Conservation (phyloP, 805 yeast genomes). For the Candida coquimbonensis region DNA sequence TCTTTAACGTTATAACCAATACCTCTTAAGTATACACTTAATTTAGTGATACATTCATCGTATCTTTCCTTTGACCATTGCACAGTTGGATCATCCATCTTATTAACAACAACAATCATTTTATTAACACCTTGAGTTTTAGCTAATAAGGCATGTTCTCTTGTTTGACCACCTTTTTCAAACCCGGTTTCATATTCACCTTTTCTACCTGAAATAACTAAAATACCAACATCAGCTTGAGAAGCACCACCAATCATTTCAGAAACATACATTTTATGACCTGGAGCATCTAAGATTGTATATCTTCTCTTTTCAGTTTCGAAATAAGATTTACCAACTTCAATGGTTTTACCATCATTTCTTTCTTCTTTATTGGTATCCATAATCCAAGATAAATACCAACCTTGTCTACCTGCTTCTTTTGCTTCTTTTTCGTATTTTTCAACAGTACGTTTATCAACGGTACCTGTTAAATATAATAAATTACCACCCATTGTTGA, state of each 20-base stretch:
- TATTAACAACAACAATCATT: slow-evolving; percentile 88
- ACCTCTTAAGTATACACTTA: slow-evolving; percentile 71
- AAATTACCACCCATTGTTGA: slow-evolving; percentile 99
- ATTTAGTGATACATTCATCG: slow-evolving; percentile 86
- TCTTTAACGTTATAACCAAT: slow-evolving; percentile 82
- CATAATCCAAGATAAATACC: slow-evolving; percentile 99
- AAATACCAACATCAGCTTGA: slow-evolving; percentile 97
- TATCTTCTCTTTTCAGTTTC: slow-evolving; percentile 98
- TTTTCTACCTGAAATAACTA: slow-evolving; percentile 96
- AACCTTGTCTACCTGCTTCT: slow-evolving; percentile 99
- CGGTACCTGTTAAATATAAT: slow-evolving; percentile 89
- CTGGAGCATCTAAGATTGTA: slow-evolving; percentile 98
- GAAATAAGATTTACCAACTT: slow-evolving; percentile 95
- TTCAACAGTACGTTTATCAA: slow-evolving; percentile 97
- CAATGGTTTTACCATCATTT: slow-evolving; percentile 97
- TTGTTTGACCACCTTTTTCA: slow-evolving; percentile 97
- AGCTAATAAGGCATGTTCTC: slow-evolving; percentile 96
- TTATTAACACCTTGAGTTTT: slow-evolving; percentile 98
- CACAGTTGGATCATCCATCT: slow-evolving; percentile 99
- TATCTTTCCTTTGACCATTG: slow-evolving; percentile 93
- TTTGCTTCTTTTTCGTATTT: slow-evolving; percentile 97
- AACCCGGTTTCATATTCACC: slow-evolving; percentile 99
- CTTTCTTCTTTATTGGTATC: slow-evolving; percentile 99
- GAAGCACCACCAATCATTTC: slow-evolving; percentile 99
- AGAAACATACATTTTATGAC: slow-evolving; percentile 97